Base-by-base conservation (phyloP, 2,329 filamentous ascomycete genomes). In the Claviceps purpurea region DNA sequence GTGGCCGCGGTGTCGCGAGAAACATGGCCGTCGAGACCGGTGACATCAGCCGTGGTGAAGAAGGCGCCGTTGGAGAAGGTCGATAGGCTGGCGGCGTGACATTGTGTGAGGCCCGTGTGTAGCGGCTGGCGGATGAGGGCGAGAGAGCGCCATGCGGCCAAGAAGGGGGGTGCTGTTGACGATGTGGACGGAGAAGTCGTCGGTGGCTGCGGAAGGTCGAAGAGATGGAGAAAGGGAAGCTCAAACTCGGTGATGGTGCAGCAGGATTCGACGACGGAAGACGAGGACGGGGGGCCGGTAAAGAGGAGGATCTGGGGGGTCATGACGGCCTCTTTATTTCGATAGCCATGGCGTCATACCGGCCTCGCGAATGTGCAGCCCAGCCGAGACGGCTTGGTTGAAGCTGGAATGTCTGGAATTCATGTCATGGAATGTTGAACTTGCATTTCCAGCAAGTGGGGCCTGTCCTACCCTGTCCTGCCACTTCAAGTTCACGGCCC, bases 141-240 rank as follows among this genome's bases (percentile, higher is more conserved):
- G 7, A 83, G 68, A 5, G 73, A 76, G 46, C 79, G 72, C 80
- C 80, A 84, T 37, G 68, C 64, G 26, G 68, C 63, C 30, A 72
- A 68, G 22, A 66, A 58, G 38, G 46, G 65, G 34, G 47, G 10
- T 49, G 26, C 16, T 14, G n/a, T 47, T 20, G 42, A 18, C 7
- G 45, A 20, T 13, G 14, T 13, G 7, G 40, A 8, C 44, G 18
- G 26, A 48, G 7, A 39, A 4, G n/a, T 41, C 2, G 14, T 46
- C 5, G 16, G 39, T 1, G 13, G 20, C 16, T 39, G 34, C 26
- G 24, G 40, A 2, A 64, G 38, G 22, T 58, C 58, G 18, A 68
- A 56, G 46, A 70, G 60, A 3, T 54, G 34, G 6, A 54, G 37
- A 46, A 68, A 65, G 2, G 57, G 47, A 10, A 55, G 44, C 39